Evolutionary conservation across 106 monocot genomes (phyloP).

Genomic region (Dactylorhiza incarnata): DNA sequence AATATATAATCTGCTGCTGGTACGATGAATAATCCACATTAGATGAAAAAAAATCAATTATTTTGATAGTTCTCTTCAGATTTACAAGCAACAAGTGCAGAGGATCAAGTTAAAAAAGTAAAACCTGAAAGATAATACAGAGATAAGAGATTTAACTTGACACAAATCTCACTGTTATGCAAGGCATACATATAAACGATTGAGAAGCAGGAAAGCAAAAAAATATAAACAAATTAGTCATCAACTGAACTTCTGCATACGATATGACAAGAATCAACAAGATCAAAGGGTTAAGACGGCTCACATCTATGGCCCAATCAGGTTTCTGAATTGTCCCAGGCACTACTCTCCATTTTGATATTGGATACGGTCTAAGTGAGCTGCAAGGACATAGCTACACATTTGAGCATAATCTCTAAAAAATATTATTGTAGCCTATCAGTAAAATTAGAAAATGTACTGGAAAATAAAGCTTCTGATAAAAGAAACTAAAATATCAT

Average conservation of each 20-base stretch:
- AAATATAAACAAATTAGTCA: background rate
- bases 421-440: background rate
- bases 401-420: background rate
- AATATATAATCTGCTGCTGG: background rate
- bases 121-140: background rate
- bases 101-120: background rate
- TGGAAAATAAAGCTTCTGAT: background rate
- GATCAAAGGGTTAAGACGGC: slow-evolving; percentile 11
- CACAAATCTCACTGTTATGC: background rate
- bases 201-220: background rate
- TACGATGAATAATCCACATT: background rate
- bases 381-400: slow-evolving; percentile 35
- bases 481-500: background rate
- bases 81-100: background rate
- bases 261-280: background rate
- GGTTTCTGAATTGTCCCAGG: slow-evolving; percentile 69
- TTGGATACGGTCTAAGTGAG: slow-evolving; percentile 73
- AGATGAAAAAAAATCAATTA: background rate
- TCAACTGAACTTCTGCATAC: background rate
- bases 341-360: slow-evolving; percentile 63
- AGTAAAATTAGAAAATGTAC: background rate
- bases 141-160: background rate
- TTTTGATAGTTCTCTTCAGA: background rate
- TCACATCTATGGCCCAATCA: slow-evolving; percentile 97
- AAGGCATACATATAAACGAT: background rate